Evolutionary conservation across 495 filamentous ascomycete genomes (phyloP).

Genomic region (Glutinoglossum americanum): DNA sequence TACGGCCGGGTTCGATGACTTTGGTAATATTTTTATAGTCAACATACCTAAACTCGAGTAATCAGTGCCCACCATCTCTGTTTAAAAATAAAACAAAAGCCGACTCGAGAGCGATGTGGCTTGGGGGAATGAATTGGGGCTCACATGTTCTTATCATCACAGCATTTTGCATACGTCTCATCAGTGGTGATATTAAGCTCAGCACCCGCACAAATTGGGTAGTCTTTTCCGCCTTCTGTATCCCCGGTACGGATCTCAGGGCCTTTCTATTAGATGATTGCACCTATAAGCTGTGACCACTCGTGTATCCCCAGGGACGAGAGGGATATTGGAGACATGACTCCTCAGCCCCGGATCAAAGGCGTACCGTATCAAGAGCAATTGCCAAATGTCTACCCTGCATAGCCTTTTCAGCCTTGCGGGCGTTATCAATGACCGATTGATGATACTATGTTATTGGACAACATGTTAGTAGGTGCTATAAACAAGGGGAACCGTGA

Average conservation of each 20-base stretch:
- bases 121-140: constrained; percentile 12
- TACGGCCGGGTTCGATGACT: constrained; percentile 78
- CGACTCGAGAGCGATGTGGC: too few relatives aligned
- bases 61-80: background rate
- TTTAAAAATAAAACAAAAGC: background rate
- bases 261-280: constrained; percentile 41
- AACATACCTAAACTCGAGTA: constrained; percentile 45
- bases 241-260: constrained; percentile 96
- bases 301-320: background rate
- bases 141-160: constrained; percentile 84
- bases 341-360: background rate
- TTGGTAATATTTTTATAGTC: constrained; percentile 99
- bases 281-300: background rate
- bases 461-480: background rate
- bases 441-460: constrained; percentile 44
- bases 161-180: constrained; percentile 69
- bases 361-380: constrained; percentile 65
- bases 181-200: constrained; percentile 93
- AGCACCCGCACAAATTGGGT: constrained; percentile 62
- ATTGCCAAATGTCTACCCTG: constrained; percentile 80
- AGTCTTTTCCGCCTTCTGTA: constrained; percentile 62
- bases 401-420: constrained; percentile 53
- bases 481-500: too few relatives aligned
- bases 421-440: constrained; percentile 87
- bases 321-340: background rate